phyloP scores from a whole-genome alignment of 768 basidiomycete genomes.

The Serendipita sp. region DNA sequence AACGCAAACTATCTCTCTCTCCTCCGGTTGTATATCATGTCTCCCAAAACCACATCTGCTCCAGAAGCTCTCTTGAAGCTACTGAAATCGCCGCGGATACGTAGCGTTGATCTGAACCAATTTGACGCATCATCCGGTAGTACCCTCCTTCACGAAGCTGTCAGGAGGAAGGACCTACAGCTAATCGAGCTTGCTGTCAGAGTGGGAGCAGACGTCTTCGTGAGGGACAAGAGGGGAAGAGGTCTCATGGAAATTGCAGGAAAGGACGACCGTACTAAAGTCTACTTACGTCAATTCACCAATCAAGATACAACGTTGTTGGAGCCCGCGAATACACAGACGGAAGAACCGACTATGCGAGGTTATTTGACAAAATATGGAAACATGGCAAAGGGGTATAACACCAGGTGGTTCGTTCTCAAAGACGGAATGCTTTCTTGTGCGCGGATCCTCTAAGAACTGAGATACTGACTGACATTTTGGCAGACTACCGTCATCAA shows the following conservation, averaged over 20 bases:
- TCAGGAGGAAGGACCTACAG: conserved; percentile 58
- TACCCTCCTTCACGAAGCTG: conserved; percentile 76
- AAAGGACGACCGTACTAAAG: conserved; percentile 66
- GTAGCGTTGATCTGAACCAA: conserved; percentile 60
- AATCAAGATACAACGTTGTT: conserved; percentile 68
- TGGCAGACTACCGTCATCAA: conserved; percentile 62
- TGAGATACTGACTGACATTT: not conserved
- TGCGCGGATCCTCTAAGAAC: conserved; percentile 22
- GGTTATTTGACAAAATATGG: conserved; percentile 85
- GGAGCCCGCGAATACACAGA: conserved; percentile 21
- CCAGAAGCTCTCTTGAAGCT: conserved; percentile 32
- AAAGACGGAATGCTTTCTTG: conserved; percentile 75
- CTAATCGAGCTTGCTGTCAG: conserved; percentile 72
- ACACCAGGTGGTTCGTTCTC: conserved; percentile 83
- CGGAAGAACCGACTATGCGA: conserved; percentile 43
- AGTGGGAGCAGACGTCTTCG: conserved; percentile 80
- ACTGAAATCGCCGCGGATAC: conserved; percentile 50
- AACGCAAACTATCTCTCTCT: conserved; percentile 61
- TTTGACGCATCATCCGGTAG: conserved; percentile 64
- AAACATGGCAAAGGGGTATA: conserved; percentile 82
- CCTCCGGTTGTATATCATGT: conserved; percentile 56
- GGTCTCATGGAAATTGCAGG: conserved; percentile 47
- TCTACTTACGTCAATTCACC: conserved; percentile 69
- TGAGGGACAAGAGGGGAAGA: conserved; percentile 59
- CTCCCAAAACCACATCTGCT: conserved; percentile 24